Conservation (phyloP, 192 early-diverging fungal species). For the Rhizoclosmatium globosum region DNA sequence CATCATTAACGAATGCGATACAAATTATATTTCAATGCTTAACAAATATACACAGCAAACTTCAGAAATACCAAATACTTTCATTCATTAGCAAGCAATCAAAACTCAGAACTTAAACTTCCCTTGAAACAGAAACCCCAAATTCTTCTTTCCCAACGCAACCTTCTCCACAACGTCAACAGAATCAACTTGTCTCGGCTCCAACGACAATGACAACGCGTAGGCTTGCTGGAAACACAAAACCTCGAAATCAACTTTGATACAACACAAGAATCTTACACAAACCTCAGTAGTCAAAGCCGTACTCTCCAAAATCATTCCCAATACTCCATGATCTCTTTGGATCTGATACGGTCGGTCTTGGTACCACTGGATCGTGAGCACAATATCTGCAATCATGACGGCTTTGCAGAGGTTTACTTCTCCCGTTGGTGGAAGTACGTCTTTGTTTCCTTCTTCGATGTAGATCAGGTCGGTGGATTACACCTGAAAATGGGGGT, state of each 20-base stretch:
- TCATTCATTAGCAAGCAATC: too few relatives aligned
- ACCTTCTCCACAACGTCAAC: too few relatives aligned
- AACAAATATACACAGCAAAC: too few relatives aligned
- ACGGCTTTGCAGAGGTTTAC: conserved; percentile 80
- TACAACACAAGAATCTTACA: neutral
- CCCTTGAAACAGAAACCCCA: too few relatives aligned
- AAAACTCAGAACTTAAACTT: too few relatives aligned
- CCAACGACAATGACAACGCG: conserved; percentile 47
- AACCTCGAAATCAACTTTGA: neutral
- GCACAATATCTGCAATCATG: conserved; percentile 70
- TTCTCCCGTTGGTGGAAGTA: conserved; percentile 60
- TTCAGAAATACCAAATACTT: neutral
- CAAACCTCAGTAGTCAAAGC: conserved; percentile 46
- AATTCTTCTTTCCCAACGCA: too few relatives aligned
- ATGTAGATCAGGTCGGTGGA: conserved; percentile 76
- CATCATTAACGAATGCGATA: too few relatives aligned
- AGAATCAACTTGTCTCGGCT: conserved; percentile 32
- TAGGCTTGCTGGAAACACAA: conserved; percentile 41
- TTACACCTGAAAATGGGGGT: conserved; percentile 59
- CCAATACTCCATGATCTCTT: conserved; percentile 36
- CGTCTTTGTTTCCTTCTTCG: conserved; percentile 74
- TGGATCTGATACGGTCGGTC: conserved; percentile 40
- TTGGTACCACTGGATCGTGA: conserved; percentile 68
- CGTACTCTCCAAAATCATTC: conserved; percentile 46
- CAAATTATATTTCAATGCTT: too few relatives aligned